A percentile compares a stretch with the other conserved stretches of the same genome.
Evolutionary conservation across 352 stramenopile species (phyloP).

Genomic region (Saprolegnia parasitica): DNA sequence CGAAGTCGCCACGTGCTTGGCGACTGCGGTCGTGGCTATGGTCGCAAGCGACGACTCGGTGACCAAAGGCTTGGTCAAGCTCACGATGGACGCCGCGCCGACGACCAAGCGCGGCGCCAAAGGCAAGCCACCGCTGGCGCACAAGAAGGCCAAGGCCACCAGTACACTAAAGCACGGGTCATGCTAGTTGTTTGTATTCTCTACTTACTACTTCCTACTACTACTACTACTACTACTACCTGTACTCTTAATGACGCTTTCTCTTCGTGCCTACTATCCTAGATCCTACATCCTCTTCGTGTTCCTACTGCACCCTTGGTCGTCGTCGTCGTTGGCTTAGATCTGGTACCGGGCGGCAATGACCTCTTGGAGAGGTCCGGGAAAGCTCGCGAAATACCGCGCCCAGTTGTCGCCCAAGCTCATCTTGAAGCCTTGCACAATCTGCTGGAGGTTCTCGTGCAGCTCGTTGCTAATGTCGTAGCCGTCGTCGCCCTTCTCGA

Average conservation of each 20-base stretch:
- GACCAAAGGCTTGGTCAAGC: no score
- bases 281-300: background rate
- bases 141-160: no score
- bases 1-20: conserved; percentile 20
- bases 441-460: conserved; percentile 83
- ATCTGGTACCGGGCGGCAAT: conserved; percentile 77
- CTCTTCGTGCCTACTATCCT: conserved; percentile 30
- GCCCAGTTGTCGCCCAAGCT: conserved; percentile 83
- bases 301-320: conserved; percentile 21
- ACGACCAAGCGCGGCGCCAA: no score
- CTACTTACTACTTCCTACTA: conserved; percentile 40
- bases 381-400: conserved; percentile 81
- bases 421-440: conserved; percentile 85
- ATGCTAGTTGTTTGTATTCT: conserved; percentile 30
- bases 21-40: conserved; percentile 20
- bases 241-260: conserved; percentile 29
- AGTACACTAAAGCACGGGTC: no score
- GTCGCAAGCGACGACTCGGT: background rate
- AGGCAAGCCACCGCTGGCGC: no score
- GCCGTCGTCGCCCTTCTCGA: conserved; percentile 45
- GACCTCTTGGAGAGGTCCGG: conserved; percentile 72
- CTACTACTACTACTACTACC: conserved; percentile 43
- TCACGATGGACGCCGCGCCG: no score
- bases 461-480: conserved; percentile 72
- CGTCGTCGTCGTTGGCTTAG: conserved; percentile 37